These are phyloP conservation scores for Corymbia maculata DNA, from an alignment of 345 rosid genomes.

Conservation along the genomic window DNA sequence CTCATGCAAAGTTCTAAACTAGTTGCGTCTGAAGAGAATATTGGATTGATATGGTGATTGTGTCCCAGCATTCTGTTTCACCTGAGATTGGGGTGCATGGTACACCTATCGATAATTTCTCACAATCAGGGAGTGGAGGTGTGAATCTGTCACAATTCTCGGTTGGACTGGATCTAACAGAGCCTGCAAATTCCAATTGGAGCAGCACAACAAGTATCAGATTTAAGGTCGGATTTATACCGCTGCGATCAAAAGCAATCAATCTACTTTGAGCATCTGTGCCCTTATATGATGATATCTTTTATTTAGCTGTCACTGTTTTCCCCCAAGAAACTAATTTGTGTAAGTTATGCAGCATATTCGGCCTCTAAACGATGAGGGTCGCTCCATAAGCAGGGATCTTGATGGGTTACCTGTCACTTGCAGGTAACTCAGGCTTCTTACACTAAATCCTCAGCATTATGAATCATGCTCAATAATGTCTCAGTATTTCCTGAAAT, in stretches of 20 bases:
- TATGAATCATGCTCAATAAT: slow-evolving; percentile 7
- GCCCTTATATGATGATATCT: background rate
- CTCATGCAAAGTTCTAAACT: background rate
- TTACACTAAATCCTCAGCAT: background rate
- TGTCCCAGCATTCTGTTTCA: slow-evolving; percentile 71
- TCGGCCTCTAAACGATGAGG: slow-evolving; percentile 77
- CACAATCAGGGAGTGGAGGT: slow-evolving; percentile 81
- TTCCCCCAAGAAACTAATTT: background rate
- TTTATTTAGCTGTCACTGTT: background rate
- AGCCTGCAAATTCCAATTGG: slow-evolving; percentile 81
- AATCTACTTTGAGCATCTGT: background rate
- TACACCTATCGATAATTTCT: slow-evolving; percentile 65
- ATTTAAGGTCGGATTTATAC: slow-evolving; percentile 51
- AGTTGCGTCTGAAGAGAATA: background rate
- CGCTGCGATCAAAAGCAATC: background rate
- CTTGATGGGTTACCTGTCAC: slow-evolving; percentile 83
- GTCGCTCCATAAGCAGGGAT: slow-evolving; percentile 74
- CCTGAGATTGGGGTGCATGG: slow-evolving; percentile 96
- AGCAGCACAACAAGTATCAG: slow-evolving; percentile 82
- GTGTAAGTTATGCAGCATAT: slow-evolving; percentile 47
- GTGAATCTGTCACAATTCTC: slow-evolving; percentile 82
- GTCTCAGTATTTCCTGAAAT: slow-evolving; percentile 15
- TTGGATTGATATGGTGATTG: background rate
- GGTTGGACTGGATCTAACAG: slow-evolving; percentile 72
- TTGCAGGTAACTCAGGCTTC: slow-evolving; percentile 50